Evolutionary conservation across 305 asterid species (phyloP), one percentile per base, ranked within the genome.

Genomic region (Fraxinus greggii): DNA sequence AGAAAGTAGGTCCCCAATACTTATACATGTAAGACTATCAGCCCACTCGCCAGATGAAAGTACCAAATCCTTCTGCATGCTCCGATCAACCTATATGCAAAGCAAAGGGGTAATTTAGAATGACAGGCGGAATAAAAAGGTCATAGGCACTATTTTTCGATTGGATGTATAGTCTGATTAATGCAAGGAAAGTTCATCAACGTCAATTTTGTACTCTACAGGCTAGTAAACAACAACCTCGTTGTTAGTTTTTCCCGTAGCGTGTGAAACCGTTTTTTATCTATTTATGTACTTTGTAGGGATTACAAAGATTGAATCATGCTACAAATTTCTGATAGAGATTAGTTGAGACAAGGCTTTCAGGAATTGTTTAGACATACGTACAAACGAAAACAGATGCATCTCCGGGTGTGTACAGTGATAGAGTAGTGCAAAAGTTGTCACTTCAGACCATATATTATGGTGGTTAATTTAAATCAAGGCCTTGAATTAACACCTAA

Each of bases 1-100:
- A 21, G 93, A 86, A 69, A 94, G 92, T 78, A 96, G 89, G 59
- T 96, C 97, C 80, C 98, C 98, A 54, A 93, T 81, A 77, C 98
- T 93, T 79, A 93, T 86, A 88, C 90, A 90, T 83, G 98, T 93
- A 82, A 93, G 94, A 86, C 95, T 94, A 84, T 94, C 97, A 72
- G 94, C 98, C 99, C 98, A 96, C 61, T 88, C 97, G 81, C 93
- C 94, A 72, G 91, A 87, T 82, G 97, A 87, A 73, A 89, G 83
- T 15, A 87, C 80, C 84, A 80, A 59, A 51, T 81, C 90, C 84
- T 90, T 89, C 89, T 85, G 65, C 40, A 54, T 32, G 87, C 74
- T 81, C 45, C 54, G 59, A 42, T 84, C 85, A 74, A 80, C 83
- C 88, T 87, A 76, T 7, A 76, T 13, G 85, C 84, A 86, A 78